Percentiles rank a stretch among this genome's conserved stretches.
These are phyloP conservation scores for Aspergillus haitiensis DNA, from an alignment of 495 filamentous ascomycete species.

Conservation along the genomic window DNA sequence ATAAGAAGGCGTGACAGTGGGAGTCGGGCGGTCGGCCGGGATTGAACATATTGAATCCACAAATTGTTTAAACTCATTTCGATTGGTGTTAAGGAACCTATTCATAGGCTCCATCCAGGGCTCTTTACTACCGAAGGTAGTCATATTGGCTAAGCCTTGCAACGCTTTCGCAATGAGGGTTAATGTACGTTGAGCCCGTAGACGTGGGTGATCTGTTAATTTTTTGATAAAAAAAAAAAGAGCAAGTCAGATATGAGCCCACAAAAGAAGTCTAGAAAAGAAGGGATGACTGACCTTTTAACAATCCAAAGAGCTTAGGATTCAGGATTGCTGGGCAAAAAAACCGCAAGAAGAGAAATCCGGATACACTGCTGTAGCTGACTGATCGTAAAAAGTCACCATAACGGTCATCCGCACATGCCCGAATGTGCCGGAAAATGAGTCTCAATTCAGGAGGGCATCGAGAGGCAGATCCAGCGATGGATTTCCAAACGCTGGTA, in stretches of 20 bases:
- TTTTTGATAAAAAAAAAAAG: slow-evolving; percentile 14
- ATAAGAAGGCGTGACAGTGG: slow-evolving; percentile 78
- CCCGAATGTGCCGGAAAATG: slow-evolving; percentile 88
- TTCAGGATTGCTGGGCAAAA: slow-evolving; percentile 96
- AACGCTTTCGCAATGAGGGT: slow-evolving; percentile 94
- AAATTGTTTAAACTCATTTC: slow-evolving; percentile 74
- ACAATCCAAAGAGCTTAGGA: slow-evolving; percentile 90
- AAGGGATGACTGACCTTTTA: slow-evolving; percentile 57
- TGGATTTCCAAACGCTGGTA: slow-evolving; percentile 80
- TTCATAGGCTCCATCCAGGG: slow-evolving; percentile 99
- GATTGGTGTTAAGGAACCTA: slow-evolving; percentile 52
- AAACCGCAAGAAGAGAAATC: slow-evolving; percentile 94
- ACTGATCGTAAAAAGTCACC: slow-evolving; percentile 94
- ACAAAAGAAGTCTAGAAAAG: background rate
- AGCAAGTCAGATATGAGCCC: background rate
- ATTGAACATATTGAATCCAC: slow-evolving; percentile 85
- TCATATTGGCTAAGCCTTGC: slow-evolving; percentile 93
- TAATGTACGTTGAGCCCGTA: slow-evolving; percentile 83
- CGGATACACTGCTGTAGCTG: slow-evolving; percentile 92
- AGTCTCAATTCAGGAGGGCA: slow-evolving; percentile 83
- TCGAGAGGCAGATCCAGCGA: slow-evolving; percentile 65
- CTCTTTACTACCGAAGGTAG: slow-evolving; percentile 91
- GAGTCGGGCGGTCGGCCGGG: slow-evolving; percentile 63
- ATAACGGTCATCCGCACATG: slow-evolving; percentile 94
- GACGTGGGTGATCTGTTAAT: slow-evolving; percentile 73